phyloP scores from a whole-genome alignment of 352 stramenopile genomes.

The Pythium diclinum region DNA sequence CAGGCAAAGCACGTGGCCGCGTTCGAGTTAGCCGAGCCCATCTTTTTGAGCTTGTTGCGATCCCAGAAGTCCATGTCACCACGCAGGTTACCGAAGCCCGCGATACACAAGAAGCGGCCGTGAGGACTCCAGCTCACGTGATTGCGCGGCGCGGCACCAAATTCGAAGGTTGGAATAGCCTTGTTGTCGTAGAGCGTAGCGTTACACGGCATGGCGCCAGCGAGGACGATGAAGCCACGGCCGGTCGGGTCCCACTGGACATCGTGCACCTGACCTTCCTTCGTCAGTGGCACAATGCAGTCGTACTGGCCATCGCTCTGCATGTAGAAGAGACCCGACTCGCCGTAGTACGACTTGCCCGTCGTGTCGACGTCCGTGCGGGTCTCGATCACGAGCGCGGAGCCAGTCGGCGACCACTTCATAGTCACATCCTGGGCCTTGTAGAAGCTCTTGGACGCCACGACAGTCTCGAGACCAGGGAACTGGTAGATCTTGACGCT shows the following conservation, averaged over 20 bases:
- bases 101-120: slow-evolving; percentile 94
- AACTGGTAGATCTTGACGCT: slow-evolving; percentile 86
- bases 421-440: slow-evolving; percentile 88
- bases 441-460: slow-evolving; percentile 89
- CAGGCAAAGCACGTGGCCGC: slow-evolving; percentile 84
- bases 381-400: slow-evolving; percentile 87
- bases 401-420: slow-evolving; percentile 88
- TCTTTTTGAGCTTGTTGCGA: slow-evolving; percentile 95
- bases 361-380: slow-evolving; percentile 91
- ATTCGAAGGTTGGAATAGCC: slow-evolving; percentile 93
- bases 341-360: slow-evolving; percentile 97
- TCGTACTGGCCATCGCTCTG: slow-evolving; percentile 90
- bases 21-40: slow-evolving; percentile 83
- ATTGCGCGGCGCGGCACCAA: slow-evolving; percentile 95
- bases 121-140: slow-evolving; percentile 94
- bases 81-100: slow-evolving; percentile 96
- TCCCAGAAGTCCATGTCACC: slow-evolving; percentile 97
- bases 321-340: slow-evolving; percentile 95
- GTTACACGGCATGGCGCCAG: slow-evolving; percentile 93
- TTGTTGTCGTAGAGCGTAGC: slow-evolving; percentile 96
- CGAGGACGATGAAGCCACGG: slow-evolving; percentile 93
- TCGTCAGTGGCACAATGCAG: slow-evolving; percentile 88
- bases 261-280: slow-evolving; percentile 91
- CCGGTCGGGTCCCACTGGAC: slow-evolving; percentile 93
- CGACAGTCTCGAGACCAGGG: slow-evolving; percentile 52